phyloP scores from a whole-genome alignment of 2,329 filamentous ascomycete species.

The Zopfia rhizophila region DNA sequence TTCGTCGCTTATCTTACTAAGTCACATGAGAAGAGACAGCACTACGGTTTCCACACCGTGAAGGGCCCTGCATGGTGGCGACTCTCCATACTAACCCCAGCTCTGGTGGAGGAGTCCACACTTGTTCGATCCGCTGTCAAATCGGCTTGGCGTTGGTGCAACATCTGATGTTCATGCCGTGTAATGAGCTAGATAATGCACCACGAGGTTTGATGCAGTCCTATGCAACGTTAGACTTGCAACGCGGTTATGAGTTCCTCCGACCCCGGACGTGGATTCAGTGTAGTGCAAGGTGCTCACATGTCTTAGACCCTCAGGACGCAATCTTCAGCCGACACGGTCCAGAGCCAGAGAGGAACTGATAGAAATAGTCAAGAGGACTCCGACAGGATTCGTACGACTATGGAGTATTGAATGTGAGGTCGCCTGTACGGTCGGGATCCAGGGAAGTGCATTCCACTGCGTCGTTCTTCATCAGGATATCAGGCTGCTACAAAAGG shows the following conservation, averaged over 20 bases:
- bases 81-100: too few species aligned
- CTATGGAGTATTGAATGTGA: conserved; percentile 23
- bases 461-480: too few species aligned
- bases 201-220: conserved; percentile 39
- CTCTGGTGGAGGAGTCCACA: too few species aligned
- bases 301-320: conserved; percentile 29
- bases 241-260: conserved; percentile 33
- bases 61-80: too few species aligned
- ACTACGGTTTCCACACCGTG: conserved; percentile 16
- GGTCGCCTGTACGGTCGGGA: too few species aligned
- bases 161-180: conserved; percentile 23
- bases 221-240: conserved; percentile 10
- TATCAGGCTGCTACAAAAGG: too few species aligned
- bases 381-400: conserved; percentile 35
- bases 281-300: conserved; percentile 32
- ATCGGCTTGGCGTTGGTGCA: conserved; percentile 7
- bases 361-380: conserved; percentile 1
- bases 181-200: conserved; percentile 48
- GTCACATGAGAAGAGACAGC: conserved; percentile 8
- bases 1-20: too few species aligned
- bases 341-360: conserved; percentile 2
- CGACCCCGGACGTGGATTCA: conserved; percentile 26
- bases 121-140: conserved; percentile 18
- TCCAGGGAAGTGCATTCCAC: too few species aligned
- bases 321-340: conserved; percentile 17